phyloP scores from a whole-genome alignment of 2,329 filamentous ascomycete genomes.

The Colletotrichum lentis region DNA sequence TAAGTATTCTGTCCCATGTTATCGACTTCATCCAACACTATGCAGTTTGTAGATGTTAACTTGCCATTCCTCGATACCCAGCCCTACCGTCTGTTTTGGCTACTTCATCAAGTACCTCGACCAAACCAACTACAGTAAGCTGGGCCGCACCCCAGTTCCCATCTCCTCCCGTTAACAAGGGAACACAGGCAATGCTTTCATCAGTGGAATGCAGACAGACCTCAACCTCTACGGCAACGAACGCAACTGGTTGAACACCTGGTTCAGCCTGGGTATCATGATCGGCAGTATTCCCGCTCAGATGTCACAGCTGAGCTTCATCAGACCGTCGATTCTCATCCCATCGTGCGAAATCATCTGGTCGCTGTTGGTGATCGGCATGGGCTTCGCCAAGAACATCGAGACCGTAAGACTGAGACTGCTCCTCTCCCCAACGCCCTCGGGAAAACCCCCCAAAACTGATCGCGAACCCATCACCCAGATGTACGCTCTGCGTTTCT shows the following conservation, averaged over 20 bases:
- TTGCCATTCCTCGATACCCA: not conserved
- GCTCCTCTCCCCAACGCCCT: no score
- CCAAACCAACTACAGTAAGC: constrained; percentile 44
- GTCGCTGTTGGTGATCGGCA: constrained; percentile 32
- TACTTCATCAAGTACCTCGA: constrained; percentile 42
- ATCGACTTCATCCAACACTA: not conserved
- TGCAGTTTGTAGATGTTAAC: not conserved
- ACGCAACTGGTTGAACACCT: constrained; percentile 41
- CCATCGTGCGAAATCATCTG: constrained; percentile 43
- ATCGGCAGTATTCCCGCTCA: constrained; percentile 43
- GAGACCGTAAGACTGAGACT: constrained; percentile 27
- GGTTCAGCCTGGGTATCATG: constrained; percentile 41
- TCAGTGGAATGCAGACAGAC: constrained; percentile 44
- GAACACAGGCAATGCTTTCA: constrained; percentile 40
- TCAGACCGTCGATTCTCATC: constrained; percentile 44
- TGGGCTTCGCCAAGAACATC: constrained; percentile 41
- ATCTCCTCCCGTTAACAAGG: constrained; percentile 5
- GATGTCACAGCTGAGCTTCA: constrained; percentile 41
- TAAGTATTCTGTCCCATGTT: not conserved
- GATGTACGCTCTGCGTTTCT: constrained; percentile 54
- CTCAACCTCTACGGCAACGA: constrained; percentile 42
- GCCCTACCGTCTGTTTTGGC: constrained; percentile 22
- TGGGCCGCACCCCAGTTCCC: not conserved
- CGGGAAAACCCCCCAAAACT: no score
- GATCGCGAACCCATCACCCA: constrained; percentile 40